Base-by-base conservation (phyloP, 306 rosid genomes). In the Trifolium dubium region DNA sequence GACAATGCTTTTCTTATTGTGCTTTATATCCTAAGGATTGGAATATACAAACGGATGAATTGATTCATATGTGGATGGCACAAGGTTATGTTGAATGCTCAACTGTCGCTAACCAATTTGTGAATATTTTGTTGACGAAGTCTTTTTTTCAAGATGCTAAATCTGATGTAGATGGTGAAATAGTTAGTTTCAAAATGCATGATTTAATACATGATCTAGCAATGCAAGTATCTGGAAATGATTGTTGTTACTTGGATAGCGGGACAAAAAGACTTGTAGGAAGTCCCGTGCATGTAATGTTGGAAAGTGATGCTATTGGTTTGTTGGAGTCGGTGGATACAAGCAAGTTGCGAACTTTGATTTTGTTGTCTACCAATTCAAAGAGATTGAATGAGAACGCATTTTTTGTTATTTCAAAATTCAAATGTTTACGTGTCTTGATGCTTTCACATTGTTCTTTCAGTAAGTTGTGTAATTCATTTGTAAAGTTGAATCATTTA, bases 381-480 rank as follows among this genome's bases (percentile, higher is more conserved):
- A 23, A 23, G 23, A 23, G 23, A 23, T 23, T 23, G 23, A 23
- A 23, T 23, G 23, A 23, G 23, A 23, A 23, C 23, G 23, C 23
- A 23, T 23, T 23, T 0, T 23, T 23, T 23, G 23, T 23, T 23
- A 63, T 65, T 11, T 19, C 17, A 44, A 13, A 8, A 0, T 66
- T 43, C 12, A 17, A 51, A 51, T 17, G 2, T 18, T 69, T 69
- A 3, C 64, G 64, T 3, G 74, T 53, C 47, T 69, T 69, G 17
- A 10, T 0, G 0, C 1, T 53, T 12, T 4, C 12, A 0, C 0
- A 4, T 10, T 6, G 4, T 17, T 18, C 15, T 34, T 11, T 32
- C 1, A 8, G 1, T 0, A 8, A 10, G 34, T 23, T 69, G 17
- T 71, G 65, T 10, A 14, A 46, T 5, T 60, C 61, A 1, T 29